Base-by-base conservation (phyloP, 2,329 filamentous ascomycete genomes). In the Simplicillium aogashimaense region DNA sequence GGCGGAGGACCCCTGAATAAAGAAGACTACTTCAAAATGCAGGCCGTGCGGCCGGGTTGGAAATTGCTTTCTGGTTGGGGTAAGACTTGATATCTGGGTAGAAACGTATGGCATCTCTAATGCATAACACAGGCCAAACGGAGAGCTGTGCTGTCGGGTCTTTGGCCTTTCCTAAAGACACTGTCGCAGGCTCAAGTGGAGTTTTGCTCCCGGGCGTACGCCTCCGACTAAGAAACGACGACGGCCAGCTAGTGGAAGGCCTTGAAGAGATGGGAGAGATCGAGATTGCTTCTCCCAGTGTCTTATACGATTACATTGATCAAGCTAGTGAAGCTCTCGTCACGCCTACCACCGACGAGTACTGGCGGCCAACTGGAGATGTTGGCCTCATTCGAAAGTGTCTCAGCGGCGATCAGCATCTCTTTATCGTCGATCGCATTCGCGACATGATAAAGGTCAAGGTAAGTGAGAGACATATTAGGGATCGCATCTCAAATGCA, bases 391-490 rank as follows among this genome's bases (percentile, higher is more conserved):
- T 41, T 20, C 39, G 34, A 17, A 11, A 20, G 20, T 29, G 33
- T 11, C 39, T 34, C 14, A 41, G 28, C 31, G 39, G 39, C 12
- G 35, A 37, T 5, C 14, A 41, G 16, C 39, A 41, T 37, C 35
- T 41, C 9, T 41, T 41, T n/a, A 31, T 41, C 14, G 33, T 36
- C 14, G 39, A 41, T 30, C 39, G 39, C 4, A 41, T 41, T 30
- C 35, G 34, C 33, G 39, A 41, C 29, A 41, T 41, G 39, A 41
- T 41, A 12, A 41, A 41, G n/a, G 39, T 41, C 29, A 41, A 41
- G 35, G 39, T 41, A 7, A 37, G 39, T 41, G 14, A 16, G 34
- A 41, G 16, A 18, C 14, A 7, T 33, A 13, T 32, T 12, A 35
- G 7, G 28, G 7, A 14, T 1, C 2, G 4, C 7, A 12, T 14